These are phyloP conservation scores for Striga asiatica DNA, from an alignment of 257 asterid species.

Conservation along the genomic window DNA sequence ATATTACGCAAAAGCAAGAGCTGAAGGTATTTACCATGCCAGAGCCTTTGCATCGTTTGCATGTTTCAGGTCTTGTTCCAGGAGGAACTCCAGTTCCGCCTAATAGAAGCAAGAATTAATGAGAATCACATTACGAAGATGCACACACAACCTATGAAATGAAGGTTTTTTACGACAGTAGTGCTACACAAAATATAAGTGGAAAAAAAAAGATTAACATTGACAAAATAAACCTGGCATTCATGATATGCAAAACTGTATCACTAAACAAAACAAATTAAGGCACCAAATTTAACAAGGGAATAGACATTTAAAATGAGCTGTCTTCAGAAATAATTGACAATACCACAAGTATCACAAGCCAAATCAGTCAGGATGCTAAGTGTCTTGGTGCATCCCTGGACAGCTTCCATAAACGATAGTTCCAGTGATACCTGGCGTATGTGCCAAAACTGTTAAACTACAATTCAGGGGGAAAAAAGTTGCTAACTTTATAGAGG, in stretches of 20 bases:
- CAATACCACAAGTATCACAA: slow-evolving; percentile 67
- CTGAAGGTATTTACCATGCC: slow-evolving; percentile 50
- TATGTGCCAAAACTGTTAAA: slow-evolving; percentile 7
- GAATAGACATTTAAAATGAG: neutral
- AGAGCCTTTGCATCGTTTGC: slow-evolving; percentile 77
- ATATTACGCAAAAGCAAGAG: slow-evolving; percentile 2
- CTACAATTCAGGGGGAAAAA: neutral
- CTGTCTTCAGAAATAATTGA: slow-evolving; percentile 9
- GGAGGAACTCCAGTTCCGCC: slow-evolving; percentile 97
- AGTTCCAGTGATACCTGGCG: slow-evolving; percentile 61
- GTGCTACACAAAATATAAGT: neutral
- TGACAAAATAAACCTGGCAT: neutral
- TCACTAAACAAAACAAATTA: neutral
- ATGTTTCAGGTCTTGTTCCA: slow-evolving; percentile 84
- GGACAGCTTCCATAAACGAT: slow-evolving; percentile 93
- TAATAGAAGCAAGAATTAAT: slow-evolving; percentile 17
- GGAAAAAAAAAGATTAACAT: slow-evolving; percentile 1
- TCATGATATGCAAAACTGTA: neutral
- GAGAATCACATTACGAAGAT: neutral
- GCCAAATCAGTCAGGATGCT: slow-evolving; percentile 54
- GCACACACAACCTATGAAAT: neutral
- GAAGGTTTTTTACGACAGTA: neutral
- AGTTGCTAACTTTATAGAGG: neutral
- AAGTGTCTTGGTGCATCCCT: slow-evolving; percentile 70
- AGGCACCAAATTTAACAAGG: neutral